These are phyloP conservation scores for Musa itinerans DNA, from an alignment of 176 grass and related monocot species.

Conservation along the genomic window DNA sequence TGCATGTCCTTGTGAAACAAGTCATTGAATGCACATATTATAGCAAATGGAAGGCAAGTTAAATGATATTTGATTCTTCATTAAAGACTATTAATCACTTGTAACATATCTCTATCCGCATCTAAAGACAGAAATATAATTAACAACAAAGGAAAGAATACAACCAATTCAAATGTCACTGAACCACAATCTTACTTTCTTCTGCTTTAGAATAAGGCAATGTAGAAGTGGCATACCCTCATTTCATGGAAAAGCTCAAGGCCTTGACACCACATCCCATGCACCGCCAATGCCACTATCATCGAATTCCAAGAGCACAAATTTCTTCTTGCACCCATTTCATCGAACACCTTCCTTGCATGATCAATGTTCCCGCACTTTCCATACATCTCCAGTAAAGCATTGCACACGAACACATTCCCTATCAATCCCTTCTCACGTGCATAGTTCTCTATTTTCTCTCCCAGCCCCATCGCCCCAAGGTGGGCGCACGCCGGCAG, in stretches of 20 bases:
- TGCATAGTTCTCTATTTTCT: slow-evolving; percentile 44
- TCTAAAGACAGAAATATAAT: too few relatives aligned
- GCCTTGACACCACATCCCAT: slow-evolving; percentile 41
- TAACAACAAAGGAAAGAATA: neutral
- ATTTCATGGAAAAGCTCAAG: slow-evolving; percentile 49
- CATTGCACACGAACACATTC: slow-evolving; percentile 41
- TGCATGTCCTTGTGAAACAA: too few relatives aligned
- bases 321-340: slow-evolving; percentile 30
- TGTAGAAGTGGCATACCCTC: slow-evolving; percentile 25
- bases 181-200: neutral
- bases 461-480: slow-evolving; percentile 46
- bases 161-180: neutral
- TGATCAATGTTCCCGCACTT: slow-evolving; percentile 48
- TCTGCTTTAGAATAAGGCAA: slow-evolving; percentile 1
- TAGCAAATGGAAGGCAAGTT: too few relatives aligned
- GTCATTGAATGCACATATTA: too few relatives aligned
- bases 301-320: slow-evolving; percentile 87
- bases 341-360: slow-evolving; percentile 56
- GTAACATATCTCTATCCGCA: too few relatives aligned
- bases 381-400: slow-evolving; percentile 73
- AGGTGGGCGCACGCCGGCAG: slow-evolving; percentile 58
- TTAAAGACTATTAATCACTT: too few relatives aligned
- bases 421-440: slow-evolving; percentile 21
- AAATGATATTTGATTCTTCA: too few relatives aligned
- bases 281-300: slow-evolving; percentile 64